Percentiles rank a stretch among this genome's conserved stretches.
Evolutionary conservation across 2,329 filamentous ascomycete genomes (phyloP).

Genomic region (Fusarium musae): DNA sequence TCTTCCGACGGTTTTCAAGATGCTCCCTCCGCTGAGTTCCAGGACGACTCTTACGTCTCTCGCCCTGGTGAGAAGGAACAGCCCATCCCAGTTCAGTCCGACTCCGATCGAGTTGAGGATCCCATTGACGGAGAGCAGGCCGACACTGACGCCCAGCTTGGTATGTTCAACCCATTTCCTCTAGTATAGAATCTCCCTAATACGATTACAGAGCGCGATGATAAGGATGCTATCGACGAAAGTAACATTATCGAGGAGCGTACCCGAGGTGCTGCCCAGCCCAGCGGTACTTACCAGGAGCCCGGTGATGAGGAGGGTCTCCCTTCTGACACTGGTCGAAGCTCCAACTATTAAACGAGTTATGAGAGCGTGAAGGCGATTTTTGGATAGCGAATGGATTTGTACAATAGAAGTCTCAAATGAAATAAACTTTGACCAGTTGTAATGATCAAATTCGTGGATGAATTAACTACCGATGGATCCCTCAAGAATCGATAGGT

Average conservation of each 20-base stretch:
- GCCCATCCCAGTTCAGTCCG: slow-evolving; percentile 33
- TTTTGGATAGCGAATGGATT: background rate
- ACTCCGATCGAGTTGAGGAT: slow-evolving; percentile 32
- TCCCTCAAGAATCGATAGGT: fast-evolving
- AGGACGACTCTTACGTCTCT: slow-evolving; percentile 33
- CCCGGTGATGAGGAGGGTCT: slow-evolving; percentile 37
- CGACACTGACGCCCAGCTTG: slow-evolving; percentile 33
- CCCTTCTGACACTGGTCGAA: slow-evolving; percentile 31
- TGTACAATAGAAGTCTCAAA: background rate
- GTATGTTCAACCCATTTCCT: background rate
- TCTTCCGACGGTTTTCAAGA: slow-evolving; percentile 26
- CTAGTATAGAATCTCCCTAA: no score
- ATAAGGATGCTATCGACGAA: slow-evolving; percentile 31
- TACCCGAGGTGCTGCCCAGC: slow-evolving; percentile 30
- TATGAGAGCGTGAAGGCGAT: background rate
- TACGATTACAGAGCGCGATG: slow-evolving; percentile 9
- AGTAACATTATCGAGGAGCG: slow-evolving; percentile 36
- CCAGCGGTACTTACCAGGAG: slow-evolving; percentile 30
- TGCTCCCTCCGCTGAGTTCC: slow-evolving; percentile 20
- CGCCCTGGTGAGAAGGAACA: slow-evolving; percentile 34
- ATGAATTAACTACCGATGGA: no score
- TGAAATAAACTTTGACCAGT: background rate
- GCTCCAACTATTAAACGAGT: slow-evolving; percentile 15
- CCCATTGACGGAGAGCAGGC: slow-evolving; percentile 25
- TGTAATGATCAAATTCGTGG: fast-evolving